Percentiles rank a stretch among this genome's conserved stretches.
phyloP scores from a whole-genome alignment of 2,329 filamentous ascomycete species.

The Aspergillus chevalieri region DNA sequence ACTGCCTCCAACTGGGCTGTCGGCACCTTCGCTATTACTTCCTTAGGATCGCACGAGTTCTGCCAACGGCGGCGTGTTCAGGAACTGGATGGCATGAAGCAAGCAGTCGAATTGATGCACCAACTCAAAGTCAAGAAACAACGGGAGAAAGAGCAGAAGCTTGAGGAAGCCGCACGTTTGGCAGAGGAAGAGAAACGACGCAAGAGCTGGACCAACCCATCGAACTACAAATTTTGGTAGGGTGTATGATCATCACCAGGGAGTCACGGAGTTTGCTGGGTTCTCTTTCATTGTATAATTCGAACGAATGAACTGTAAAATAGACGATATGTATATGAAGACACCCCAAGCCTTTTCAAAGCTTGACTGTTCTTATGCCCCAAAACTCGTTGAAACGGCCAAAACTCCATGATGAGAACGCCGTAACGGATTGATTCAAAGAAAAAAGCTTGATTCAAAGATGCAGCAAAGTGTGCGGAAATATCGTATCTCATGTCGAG shows the following conservation, averaged over 20 bases:
- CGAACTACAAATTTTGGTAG: conserved; percentile 46
- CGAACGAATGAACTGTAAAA: conserved; percentile 13
- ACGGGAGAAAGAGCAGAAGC: conserved; percentile 39
- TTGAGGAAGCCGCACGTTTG: conserved; percentile 29
- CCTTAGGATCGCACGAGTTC: conserved; percentile 73
- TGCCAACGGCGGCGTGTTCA: conserved; percentile 68
- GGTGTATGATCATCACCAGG: conserved; percentile 14
- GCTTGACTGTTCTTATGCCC: conserved; percentile 9
- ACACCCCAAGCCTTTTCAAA: conserved; percentile 6
- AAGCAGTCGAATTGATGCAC: conserved; percentile 76
- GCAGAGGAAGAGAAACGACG: conserved; percentile 35
- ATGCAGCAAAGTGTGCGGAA: conserved; percentile 1
- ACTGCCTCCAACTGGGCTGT: conserved; percentile 81
- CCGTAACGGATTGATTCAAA: neutral
- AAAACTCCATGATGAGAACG: neutral
- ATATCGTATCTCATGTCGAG: neutral
- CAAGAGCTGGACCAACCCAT: conserved; percentile 39
- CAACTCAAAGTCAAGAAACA: conserved; percentile 64
- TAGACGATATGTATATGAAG: conserved; percentile 7
- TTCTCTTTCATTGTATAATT: conserved; percentile 19
- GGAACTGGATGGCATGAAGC: conserved; percentile 76
- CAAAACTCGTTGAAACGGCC: neutral
- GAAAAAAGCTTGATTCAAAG: neutral
- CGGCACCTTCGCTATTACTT: conserved; percentile 63
- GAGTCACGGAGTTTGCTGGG: conserved; percentile 28